phyloP scores from a whole-genome alignment of 2,329 filamentous ascomycete species.

The Triangularia verruculosa region DNA sequence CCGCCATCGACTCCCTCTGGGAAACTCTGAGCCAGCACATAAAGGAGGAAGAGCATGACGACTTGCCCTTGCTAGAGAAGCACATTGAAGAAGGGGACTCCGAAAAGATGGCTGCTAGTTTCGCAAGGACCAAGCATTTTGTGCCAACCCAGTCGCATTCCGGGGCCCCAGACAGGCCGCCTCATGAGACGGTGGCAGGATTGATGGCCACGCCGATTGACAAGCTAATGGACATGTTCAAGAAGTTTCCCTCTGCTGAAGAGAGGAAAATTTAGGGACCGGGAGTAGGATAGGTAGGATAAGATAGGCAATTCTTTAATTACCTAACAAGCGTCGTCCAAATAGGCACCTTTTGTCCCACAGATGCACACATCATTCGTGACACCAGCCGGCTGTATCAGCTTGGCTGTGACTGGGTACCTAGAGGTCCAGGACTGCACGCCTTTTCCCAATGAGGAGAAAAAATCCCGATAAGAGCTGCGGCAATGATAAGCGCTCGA shows the following conservation, averaged over 20 bases:
- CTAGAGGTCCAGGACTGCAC: background rate
- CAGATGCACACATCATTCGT: background rate
- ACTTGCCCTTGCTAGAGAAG: slow-evolving; percentile 48
- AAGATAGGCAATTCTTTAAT: too few species aligned
- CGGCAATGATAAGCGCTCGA: background rate
- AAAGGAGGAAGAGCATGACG: slow-evolving; percentile 47
- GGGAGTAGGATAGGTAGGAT: too few species aligned
- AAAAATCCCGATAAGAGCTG: slow-evolving; percentile 18
- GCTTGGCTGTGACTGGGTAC: background rate
- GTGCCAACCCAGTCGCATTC: slow-evolving; percentile 52
- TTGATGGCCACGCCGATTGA: slow-evolving; percentile 57
- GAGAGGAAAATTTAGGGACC: background rate
- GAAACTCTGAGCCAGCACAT: slow-evolving; percentile 44
- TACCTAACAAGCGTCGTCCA: background rate
- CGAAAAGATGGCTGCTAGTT: slow-evolving; percentile 40
- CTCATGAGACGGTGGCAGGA: slow-evolving; percentile 54
- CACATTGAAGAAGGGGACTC: slow-evolving; percentile 38
- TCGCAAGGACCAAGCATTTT: slow-evolving; percentile 51
- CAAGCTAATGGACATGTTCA: slow-evolving; percentile 54
- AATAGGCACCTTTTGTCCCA: background rate
- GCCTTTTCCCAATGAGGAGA: slow-evolving; percentile 16
- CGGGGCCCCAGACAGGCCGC: slow-evolving; percentile 46
- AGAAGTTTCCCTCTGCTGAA: slow-evolving; percentile 32
- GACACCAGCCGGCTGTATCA: background rate
- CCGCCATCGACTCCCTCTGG: slow-evolving; percentile 34